Conservation (phyloP, 495 filamentous ascomycete genomes). For the Hypoxylon fragiforme region DNA sequence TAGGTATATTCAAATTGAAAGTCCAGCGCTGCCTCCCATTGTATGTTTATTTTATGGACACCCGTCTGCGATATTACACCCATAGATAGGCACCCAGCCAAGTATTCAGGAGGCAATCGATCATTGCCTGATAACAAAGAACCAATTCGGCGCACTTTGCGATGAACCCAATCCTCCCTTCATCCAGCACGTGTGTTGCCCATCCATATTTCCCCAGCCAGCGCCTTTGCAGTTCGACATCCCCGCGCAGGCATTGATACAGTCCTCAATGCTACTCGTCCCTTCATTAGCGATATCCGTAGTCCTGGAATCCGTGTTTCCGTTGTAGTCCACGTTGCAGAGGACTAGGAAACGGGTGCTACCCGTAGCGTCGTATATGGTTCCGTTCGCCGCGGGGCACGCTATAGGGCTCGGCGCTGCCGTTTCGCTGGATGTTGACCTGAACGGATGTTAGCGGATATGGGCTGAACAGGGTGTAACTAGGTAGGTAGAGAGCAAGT, state of each 20-base stretch:
- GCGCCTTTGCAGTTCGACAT: slow-evolving; percentile 36
- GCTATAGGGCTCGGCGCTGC: slow-evolving; percentile 14
- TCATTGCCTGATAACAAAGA: slow-evolving; percentile 39
- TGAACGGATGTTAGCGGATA: not conserved
- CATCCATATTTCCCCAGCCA: slow-evolving; percentile 39
- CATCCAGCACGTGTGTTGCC: slow-evolving; percentile 48
- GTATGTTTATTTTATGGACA: slow-evolving; percentile 4
- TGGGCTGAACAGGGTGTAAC: not conserved
- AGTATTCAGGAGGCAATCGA: too few species aligned
- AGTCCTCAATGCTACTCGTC: slow-evolving; percentile 32
- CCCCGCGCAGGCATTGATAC: slow-evolving; percentile 37
- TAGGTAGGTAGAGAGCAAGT: not conserved
- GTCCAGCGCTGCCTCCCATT: not conserved
- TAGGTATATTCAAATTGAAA: slow-evolving; percentile 4
- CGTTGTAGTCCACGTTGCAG: slow-evolving; percentile 42
- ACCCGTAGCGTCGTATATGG: slow-evolving; percentile 28
- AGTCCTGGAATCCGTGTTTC: slow-evolving; percentile 25
- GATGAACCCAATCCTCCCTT: slow-evolving; percentile 57
- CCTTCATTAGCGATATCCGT: slow-evolving; percentile 34
- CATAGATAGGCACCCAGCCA: too few species aligned
- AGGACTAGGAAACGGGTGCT: slow-evolving; percentile 33
- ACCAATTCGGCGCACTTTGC: slow-evolving; percentile 47
- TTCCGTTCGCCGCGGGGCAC: slow-evolving; percentile 41
- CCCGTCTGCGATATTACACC: slow-evolving; percentile 6
- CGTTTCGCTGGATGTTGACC: not conserved